These are phyloP conservation scores for Adansonia digitata DNA, from an alignment of 345 rosid species.

Conservation along the genomic window DNA sequence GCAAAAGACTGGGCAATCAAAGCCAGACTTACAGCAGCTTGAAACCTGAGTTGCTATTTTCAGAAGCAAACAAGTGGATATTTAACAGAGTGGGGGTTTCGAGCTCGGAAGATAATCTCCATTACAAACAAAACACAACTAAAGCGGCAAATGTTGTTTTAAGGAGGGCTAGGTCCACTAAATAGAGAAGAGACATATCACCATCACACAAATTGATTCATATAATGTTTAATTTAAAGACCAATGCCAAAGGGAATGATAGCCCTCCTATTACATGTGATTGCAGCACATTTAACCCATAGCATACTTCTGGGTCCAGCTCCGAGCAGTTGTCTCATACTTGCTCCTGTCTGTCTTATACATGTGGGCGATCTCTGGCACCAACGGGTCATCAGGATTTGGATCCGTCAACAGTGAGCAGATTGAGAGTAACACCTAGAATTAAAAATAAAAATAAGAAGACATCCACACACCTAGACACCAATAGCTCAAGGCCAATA, in stretches of 20 bases:
- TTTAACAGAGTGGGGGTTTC: not conserved
- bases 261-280: constrained; percentile 25
- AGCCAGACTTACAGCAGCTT: not conserved
- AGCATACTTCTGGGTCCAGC: constrained; percentile 21
- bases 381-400: constrained; percentile 17
- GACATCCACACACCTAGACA: not conserved
- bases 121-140: constrained; percentile 37
- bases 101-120: not conserved
- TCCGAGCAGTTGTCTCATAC: constrained; percentile 12
- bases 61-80: not conserved
- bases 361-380: constrained; percentile 20
- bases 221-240: constrained; percentile 19
- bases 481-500: not conserved
- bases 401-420: constrained; percentile 19
- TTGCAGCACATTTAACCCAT: constrained; percentile 20
- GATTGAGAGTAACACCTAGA: constrained; percentile 16
- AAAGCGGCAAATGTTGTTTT: constrained; percentile 23
- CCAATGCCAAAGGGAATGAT: constrained; percentile 29
- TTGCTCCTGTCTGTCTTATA: constrained; percentile 17
- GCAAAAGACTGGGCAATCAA: not conserved
- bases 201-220: constrained; percentile 28
- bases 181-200: constrained; percentile 21
- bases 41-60: not conserved
- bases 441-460: not conserved
- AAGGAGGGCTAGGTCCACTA: constrained; percentile 30